A percentile compares a stretch with the other conserved stretches of the same genome.
Evolutionary conservation across 2,329 filamentous ascomycete species (phyloP).

Genomic region (Kalmusia sp.): DNA sequence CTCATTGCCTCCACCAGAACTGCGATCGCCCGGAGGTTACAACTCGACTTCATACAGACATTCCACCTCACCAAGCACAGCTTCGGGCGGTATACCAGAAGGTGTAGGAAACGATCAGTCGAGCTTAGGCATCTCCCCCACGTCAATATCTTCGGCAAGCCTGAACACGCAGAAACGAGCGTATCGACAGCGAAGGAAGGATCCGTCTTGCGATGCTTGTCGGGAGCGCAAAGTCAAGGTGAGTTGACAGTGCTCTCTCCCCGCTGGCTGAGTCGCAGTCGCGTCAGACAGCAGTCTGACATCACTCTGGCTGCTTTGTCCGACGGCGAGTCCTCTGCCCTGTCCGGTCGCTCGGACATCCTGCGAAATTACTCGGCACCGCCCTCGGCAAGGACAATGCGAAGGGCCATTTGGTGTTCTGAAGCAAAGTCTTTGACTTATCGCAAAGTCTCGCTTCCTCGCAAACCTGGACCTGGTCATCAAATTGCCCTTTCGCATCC

Average conservation of each 20-base stretch:
- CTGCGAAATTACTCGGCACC: too few species aligned
- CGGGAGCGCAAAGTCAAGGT: conserved; percentile 79
- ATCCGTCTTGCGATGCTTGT: conserved; percentile 97
- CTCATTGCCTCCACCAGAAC: conserved; percentile 32
- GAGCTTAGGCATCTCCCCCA: conserved; percentile 51
- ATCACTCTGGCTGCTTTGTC: not conserved
- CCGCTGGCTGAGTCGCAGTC: not conserved
- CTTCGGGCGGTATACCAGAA: conserved; percentile 41
- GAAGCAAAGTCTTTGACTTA: too few species aligned
- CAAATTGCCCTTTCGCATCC: not conserved
- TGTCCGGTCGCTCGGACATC: too few species aligned
- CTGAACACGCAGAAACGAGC: conserved; percentile 85
- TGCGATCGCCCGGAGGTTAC: conserved; percentile 42
- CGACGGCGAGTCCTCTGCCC: too few species aligned
- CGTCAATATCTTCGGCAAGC: conserved; percentile 54
- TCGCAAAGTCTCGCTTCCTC: too few species aligned
- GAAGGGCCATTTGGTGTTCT: too few species aligned
- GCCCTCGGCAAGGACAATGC: too few species aligned
- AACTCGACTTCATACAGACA: conserved; percentile 39
- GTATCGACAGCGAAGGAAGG: conserved; percentile 92
- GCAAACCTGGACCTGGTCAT: too few species aligned
- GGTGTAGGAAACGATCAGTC: conserved; percentile 37
- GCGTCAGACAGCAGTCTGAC: not conserved
- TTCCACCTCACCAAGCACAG: conserved; percentile 46
- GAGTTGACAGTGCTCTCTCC: conserved; percentile 20